Evolutionary conservation across 108 stramenopile species (phyloP), one percentile per base, ranked within the genome.

Genomic region (Pseudonitzschia multiseries): DNA sequence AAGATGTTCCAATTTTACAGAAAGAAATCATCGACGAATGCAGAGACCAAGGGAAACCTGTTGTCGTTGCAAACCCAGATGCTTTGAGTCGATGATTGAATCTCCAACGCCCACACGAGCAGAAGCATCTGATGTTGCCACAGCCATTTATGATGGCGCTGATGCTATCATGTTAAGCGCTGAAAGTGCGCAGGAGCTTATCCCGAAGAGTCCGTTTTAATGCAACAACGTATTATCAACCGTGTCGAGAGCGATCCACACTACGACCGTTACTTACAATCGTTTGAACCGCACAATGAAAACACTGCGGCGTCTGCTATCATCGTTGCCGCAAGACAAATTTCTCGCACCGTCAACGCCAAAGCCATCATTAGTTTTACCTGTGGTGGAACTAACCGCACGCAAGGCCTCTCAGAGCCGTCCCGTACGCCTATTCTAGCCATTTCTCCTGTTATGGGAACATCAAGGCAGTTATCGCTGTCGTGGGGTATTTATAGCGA

Each of bases 131-230:
- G 94, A 95, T 79, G 86, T 92, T 28, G 87, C 91, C n/a, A 95
- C 90, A 24, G 94, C 94, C 27, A 89, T 95, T 64, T 93, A 87
- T 76, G 94, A 95, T 79, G 92, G 92, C 29, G 89, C 93, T 0
- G 94, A 96, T 66, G 93, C 93, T 13, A 89, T 96, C 62, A 96
- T 96, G 94, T 81, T 96, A 22, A 81, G 78, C 29, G 94, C 84
- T 12, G 94, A 96, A 72, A 86, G 84, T 71, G 93, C 93, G 89
- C 86, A 14, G 87, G 87, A 60, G 70, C 82, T 83, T 78, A 56
- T 0, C 84, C 84, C 20, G 84, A 85, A 72, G 84, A 85, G 63
- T 79, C 82, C 14, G 93, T 95, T n/a, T 65, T 76, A 14, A 95
- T 95, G 93, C 90, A 91, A 83, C 90, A 88, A 59, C 66, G 89